These are phyloP conservation scores for Kluyveromyces marxianus DNA, from an alignment of 1,139 yeast genomes.

Conservation along the genomic window DNA sequence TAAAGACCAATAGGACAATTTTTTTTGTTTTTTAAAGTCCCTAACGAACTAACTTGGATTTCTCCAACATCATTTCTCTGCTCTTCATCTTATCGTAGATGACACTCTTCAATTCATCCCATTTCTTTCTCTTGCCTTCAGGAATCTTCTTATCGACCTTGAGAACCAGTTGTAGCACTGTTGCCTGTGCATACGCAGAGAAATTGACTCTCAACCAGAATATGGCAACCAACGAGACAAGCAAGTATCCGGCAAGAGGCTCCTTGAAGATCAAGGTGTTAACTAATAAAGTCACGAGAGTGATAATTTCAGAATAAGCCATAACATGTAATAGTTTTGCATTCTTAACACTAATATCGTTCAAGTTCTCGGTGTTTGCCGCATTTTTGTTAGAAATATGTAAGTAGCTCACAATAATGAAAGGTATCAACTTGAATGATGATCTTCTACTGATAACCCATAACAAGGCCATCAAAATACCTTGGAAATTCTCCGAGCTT, in stretches of 20 bases:
- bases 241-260: slow-evolving; percentile 62
- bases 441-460: slow-evolving; percentile 64
- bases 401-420: slow-evolving; percentile 45
- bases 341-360: slow-evolving; percentile 15
- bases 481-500: slow-evolving; percentile 66
- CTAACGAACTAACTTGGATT: neutral
- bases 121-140: slow-evolving; percentile 26
- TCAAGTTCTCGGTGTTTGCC: slow-evolving; percentile 33
- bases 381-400: slow-evolving; percentile 40
- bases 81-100: slow-evolving; percentile 17
- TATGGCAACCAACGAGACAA: slow-evolving; percentile 47
- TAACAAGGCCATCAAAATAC: slow-evolving; percentile 42
- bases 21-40: no score
- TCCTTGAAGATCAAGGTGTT: slow-evolving; percentile 56
- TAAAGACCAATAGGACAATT: no score
- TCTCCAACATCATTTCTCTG: slow-evolving; percentile 1
- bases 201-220: slow-evolving; percentile 60
- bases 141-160: slow-evolving; percentile 30
- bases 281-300: slow-evolving; percentile 44
- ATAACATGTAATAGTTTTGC: slow-evolving; percentile 39
- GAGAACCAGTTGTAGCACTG: slow-evolving; percentile 24
- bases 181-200: slow-evolving; percentile 33
- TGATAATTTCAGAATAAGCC: slow-evolving; percentile 53
- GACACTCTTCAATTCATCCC: slow-evolving; percentile 29
- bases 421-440: slow-evolving; percentile 59